These are phyloP conservation scores for Hemisphaericaspora subhashii DNA, from an alignment of 1,139 yeast species.

Conservation along the genomic window DNA sequence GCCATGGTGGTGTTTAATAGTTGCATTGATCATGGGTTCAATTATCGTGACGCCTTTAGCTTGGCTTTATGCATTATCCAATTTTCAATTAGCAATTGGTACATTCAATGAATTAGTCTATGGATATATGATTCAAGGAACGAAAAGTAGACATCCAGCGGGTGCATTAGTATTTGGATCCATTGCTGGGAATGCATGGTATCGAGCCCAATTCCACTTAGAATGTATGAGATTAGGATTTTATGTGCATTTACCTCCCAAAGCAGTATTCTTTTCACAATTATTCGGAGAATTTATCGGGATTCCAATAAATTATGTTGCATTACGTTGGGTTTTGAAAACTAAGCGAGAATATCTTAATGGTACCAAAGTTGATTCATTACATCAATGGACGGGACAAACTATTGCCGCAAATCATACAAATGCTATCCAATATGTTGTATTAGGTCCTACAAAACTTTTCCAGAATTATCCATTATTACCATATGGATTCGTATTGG, in stretches of 20 bases:
- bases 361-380: slow-evolving; percentile 42
- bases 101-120: slow-evolving; percentile 51
- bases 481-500: slow-evolving; percentile 47
- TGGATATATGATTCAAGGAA: slow-evolving; percentile 42
- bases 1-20: slow-evolving; percentile 50
- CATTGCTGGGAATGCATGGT: slow-evolving; percentile 55
- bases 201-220: slow-evolving; percentile 50
- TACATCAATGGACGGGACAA: slow-evolving; percentile 57
- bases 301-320: slow-evolving; percentile 48
- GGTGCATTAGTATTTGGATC: slow-evolving; percentile 52
- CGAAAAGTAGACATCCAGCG: slow-evolving; percentile 39
- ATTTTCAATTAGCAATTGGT: slow-evolving; percentile 52
- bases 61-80: slow-evolving; percentile 51
- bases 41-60: slow-evolving; percentile 49
- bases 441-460: slow-evolving; percentile 46
- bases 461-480: slow-evolving; percentile 40
- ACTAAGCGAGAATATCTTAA: slow-evolving; percentile 38
- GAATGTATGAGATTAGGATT: slow-evolving; percentile 51
- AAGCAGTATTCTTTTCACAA: slow-evolving; percentile 47
- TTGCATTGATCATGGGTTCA: slow-evolving; percentile 44
- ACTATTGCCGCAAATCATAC: slow-evolving; percentile 40
- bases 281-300: slow-evolving; percentile 52
- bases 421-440: slow-evolving; percentile 51
- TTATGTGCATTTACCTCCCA: slow-evolving; percentile 50
- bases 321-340: slow-evolving; percentile 45